These are phyloP conservation scores for Auricularia heimuer DNA, from an alignment of 768 basidiomycete species.

Conservation along the genomic window DNA sequence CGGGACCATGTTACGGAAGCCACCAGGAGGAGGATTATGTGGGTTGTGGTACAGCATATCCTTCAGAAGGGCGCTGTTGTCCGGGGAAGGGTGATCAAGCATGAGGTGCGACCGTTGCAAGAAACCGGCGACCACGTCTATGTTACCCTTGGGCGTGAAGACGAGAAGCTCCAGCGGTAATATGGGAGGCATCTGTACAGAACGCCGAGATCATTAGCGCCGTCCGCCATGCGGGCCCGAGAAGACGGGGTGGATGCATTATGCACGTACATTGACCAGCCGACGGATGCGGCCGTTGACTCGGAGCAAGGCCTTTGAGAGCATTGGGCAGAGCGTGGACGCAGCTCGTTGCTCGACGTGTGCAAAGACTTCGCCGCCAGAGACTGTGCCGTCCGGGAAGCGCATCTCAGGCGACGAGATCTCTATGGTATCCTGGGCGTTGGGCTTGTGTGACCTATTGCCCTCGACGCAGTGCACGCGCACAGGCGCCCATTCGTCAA, in stretches of 20 bases:
- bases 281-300: slow-evolving; percentile 68
- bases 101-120: slow-evolving; percentile 58
- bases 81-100: slow-evolving; percentile 70
- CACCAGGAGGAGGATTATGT: slow-evolving; percentile 72
- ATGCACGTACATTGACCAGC: slow-evolving; percentile 37
- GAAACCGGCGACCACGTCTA: slow-evolving; percentile 68
- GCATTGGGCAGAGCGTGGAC: slow-evolving; percentile 67
- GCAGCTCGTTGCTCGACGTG: slow-evolving; percentile 84
- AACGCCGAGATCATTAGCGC: slow-evolving; percentile 13
- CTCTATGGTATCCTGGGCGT: slow-evolving; percentile 56
- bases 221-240: slow-evolving; percentile 27
- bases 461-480: slow-evolving; percentile 59
- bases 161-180: slow-evolving; percentile 78
- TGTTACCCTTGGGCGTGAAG: slow-evolving; percentile 91
- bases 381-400: slow-evolving; percentile 41
- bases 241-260: slow-evolving; percentile 17
- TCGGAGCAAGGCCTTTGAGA: slow-evolving; percentile 74
- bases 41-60: slow-evolving; percentile 77
- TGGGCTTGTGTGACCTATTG: slow-evolving; percentile 43
- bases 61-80: slow-evolving; percentile 38
- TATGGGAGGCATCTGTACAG: slow-evolving; percentile 48
- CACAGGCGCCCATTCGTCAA: slow-evolving; percentile 54
- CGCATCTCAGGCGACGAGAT: slow-evolving; percentile 55
- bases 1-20: slow-evolving; percentile 35
- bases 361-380: slow-evolving; percentile 60